phyloP scores from a whole-genome alignment of 2,329 filamentous ascomycete genomes.

The Pyricularia sp. region DNA sequence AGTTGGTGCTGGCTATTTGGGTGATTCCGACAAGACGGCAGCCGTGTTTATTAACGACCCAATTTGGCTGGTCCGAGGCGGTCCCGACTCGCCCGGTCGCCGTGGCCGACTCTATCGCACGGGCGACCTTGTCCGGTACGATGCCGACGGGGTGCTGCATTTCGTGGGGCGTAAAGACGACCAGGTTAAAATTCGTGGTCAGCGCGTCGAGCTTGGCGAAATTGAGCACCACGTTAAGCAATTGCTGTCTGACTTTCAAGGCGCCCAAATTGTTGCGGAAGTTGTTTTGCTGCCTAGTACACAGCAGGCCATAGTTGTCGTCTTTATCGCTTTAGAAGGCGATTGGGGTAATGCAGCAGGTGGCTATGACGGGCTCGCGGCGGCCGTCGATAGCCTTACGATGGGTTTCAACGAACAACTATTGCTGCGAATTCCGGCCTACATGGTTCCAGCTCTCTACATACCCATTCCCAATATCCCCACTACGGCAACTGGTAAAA shows the following conservation, averaged over 20 bases:
- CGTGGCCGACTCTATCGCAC: slow-evolving; percentile 10
- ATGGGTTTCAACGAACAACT: not conserved
- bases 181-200: slow-evolving; percentile 2
- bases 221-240: slow-evolving; percentile 1
- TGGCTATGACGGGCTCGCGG: no score
- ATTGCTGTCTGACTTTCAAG: not conserved
- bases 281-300: not conserved
- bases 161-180: not conserved
- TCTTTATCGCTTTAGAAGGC: not conserved
- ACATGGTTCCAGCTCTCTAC: slow-evolving; percentile 17
- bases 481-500: slow-evolving; percentile 16
- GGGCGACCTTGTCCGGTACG: slow-evolving; percentile 5
- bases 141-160: not conserved
- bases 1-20: slow-evolving; percentile 32
- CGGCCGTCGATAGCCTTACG: not conserved
- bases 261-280: not conserved
- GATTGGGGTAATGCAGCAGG: not conserved
- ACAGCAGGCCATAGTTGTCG: not conserved
- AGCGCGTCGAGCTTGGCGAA: slow-evolving; percentile 6
- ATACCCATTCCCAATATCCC: slow-evolving; percentile 12
- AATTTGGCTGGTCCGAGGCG: slow-evolving; percentile 7
- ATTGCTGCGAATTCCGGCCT: slow-evolving; percentile 11
- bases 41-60: slow-evolving; percentile 10
- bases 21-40: slow-evolving; percentile 14
- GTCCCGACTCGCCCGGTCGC: slow-evolving; percentile 5